Percentiles rank a stretch among this genome's conserved stretches.
phyloP scores from a whole-genome alignment of 1,284 basidiomycete genomes.

The Ceratobasidium sp. region DNA sequence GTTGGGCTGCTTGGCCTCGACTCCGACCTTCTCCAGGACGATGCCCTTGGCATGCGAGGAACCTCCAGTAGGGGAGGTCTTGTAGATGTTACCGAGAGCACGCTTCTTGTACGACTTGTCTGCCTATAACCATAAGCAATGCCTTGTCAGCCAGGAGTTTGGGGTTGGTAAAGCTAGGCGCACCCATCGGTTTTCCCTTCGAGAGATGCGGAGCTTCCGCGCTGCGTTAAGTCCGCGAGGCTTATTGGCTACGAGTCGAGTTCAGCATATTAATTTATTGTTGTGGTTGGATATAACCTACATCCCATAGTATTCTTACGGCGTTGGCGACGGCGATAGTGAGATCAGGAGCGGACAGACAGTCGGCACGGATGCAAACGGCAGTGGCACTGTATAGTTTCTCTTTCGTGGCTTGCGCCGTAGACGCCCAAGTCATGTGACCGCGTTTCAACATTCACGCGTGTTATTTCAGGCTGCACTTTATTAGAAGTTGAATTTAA shows the following conservation, averaged over 20 bases:
- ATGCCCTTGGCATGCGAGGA: conserved; percentile 99
- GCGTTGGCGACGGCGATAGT: conserved; percentile 49
- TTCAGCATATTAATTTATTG: not conserved
- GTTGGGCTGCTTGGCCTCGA: conserved; percentile 98
- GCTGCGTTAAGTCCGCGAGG: conserved; percentile 99
- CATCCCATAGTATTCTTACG: conserved; percentile 56
- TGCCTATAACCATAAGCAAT: conserved; percentile 66
- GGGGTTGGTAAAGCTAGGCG: conserved; percentile 53
- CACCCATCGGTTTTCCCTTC: conserved; percentile 98
- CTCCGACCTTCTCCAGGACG: conserved; percentile 97
- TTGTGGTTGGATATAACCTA: conserved; percentile 50
- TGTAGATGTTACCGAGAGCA: conserved; percentile 99
- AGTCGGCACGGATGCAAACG: conserved; percentile 39
- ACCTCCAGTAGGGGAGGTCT: conserved; percentile 99
- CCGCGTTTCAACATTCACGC: conserved; percentile 18
- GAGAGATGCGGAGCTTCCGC: conserved; percentile 95
- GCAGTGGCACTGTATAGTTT: conserved; percentile 5
- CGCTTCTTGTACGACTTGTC: conserved; percentile 99
- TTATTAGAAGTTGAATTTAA: conserved; percentile 23
- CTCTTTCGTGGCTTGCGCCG: conserved; percentile 20
- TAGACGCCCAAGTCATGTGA: conserved; percentile 12
- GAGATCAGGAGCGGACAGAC: conserved; percentile 24
- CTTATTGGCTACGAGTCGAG: conserved; percentile 74
- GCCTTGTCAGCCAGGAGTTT: conserved; percentile 20
- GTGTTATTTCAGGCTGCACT: conserved; percentile 15